Conservation (phyloP, 2,329 filamentous ascomycete genomes). For the Rhinocladiella mackenziei region DNA sequence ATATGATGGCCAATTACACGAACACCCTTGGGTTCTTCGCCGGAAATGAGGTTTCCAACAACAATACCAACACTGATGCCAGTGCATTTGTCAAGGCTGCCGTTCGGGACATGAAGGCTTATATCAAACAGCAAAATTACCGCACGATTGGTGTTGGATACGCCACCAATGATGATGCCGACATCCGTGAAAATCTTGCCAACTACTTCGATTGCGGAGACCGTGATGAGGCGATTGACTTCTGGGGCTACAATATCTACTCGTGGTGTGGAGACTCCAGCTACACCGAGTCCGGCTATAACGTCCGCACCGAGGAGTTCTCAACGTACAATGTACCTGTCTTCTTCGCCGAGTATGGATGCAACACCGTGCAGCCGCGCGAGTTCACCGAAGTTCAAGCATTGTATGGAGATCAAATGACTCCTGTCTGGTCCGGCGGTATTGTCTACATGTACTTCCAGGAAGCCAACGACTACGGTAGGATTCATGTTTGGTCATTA, state of each 20-base stretch:
- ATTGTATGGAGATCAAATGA: constrained; percentile 79
- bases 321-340: constrained; percentile 82
- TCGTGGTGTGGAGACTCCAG: constrained; percentile 91
- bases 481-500: constrained; percentile 26
- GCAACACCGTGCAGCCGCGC: constrained; percentile 71
- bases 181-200: constrained; percentile 76
- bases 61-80: constrained; percentile 78
- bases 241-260: constrained; percentile 99
- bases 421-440: constrained; percentile 82
- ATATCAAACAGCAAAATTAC: constrained; percentile 77
- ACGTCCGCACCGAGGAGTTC: constrained; percentile 81
- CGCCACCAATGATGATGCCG: constrained; percentile 86
- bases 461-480: constrained; percentile 83
- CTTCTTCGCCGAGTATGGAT: constrained; percentile 99
- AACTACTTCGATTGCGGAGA: constrained; percentile 93
- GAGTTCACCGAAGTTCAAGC: constrained; percentile 79
- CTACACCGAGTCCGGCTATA: constrained; percentile 73
- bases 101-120: constrained; percentile 90
- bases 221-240: constrained; percentile 69
- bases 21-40: constrained; percentile 98
- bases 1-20: constrained; percentile 73
- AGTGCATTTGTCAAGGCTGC: constrained; percentile 97
- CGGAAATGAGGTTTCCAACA: constrained; percentile 94
- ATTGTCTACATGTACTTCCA: constrained; percentile 99
- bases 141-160: constrained; percentile 86